These are phyloP conservation scores for Pyrenochaeta sp. DNA, from an alignment of 2,329 filamentous ascomycete species.

Conservation along the genomic window DNA sequence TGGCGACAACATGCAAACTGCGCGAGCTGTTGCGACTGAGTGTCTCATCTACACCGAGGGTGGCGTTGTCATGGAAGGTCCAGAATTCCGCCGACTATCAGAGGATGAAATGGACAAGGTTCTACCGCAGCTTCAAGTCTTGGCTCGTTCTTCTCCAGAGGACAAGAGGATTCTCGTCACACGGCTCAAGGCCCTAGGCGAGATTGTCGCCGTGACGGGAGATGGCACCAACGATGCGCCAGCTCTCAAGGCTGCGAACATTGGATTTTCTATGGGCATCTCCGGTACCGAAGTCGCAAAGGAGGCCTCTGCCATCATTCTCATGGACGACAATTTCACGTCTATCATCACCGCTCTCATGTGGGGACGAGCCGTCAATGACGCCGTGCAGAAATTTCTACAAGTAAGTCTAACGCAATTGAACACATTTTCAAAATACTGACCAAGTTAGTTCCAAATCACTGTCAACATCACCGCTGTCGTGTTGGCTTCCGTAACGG, in stretches of 20 bases:
- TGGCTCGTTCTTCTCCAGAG: slow-evolving; percentile 92
- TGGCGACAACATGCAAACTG: slow-evolving; percentile 94
- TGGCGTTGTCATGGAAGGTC: slow-evolving; percentile 83
- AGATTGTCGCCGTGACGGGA: slow-evolving; percentile 97
- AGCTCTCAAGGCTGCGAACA: slow-evolving; percentile 95
- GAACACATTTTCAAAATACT: not conserved
- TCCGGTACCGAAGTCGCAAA: slow-evolving; percentile 96
- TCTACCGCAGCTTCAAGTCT: slow-evolving; percentile 82
- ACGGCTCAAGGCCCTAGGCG: slow-evolving; percentile 84
- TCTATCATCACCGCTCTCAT: slow-evolving; percentile 95
- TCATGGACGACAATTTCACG: slow-evolving; percentile 96
- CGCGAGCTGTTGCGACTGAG: slow-evolving; percentile 93
- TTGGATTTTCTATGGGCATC: slow-evolving; percentile 92
- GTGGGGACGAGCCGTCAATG: slow-evolving; percentile 95
- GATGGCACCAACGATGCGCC: slow-evolving; percentile 98
- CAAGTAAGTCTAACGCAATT: slow-evolving; percentile 54
- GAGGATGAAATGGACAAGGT: slow-evolving; percentile 80
- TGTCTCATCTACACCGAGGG: slow-evolving; percentile 86
- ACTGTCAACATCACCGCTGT: slow-evolving; percentile 98
- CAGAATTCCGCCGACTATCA: slow-evolving; percentile 86
- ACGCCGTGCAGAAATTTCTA: slow-evolving; percentile 99
- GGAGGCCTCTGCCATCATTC: slow-evolving; percentile 94
- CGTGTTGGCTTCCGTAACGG: slow-evolving; percentile 95
- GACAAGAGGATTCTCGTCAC: slow-evolving; percentile 97
- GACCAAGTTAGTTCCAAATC: slow-evolving; percentile 73